Conservation (phyloP, 2,329 filamentous ascomycete genomes). For the Thermochaetoides dissita region DNA sequence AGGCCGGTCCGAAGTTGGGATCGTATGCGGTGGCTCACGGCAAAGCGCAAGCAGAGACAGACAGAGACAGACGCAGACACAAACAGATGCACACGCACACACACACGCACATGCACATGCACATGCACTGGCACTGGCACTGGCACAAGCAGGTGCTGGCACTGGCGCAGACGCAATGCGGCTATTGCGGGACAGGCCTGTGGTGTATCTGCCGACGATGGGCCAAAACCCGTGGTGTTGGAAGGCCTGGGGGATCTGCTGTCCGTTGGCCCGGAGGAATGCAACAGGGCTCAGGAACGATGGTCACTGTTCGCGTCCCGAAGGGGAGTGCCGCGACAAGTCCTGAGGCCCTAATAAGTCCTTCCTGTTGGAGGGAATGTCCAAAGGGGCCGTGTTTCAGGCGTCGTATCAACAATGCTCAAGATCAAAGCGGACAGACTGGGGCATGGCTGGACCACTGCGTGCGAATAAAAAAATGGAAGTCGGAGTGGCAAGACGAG, state of each 20-base stretch:
- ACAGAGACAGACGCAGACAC: too few relatives aligned
- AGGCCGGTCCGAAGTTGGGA: too few relatives aligned
- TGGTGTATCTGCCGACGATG: not conserved
- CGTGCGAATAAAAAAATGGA: slow-evolving; percentile 7
- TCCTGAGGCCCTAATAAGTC: slow-evolving; percentile 8
- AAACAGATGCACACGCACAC: too few relatives aligned
- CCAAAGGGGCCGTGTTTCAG: slow-evolving; percentile 20
- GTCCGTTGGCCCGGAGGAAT: slow-evolving; percentile 9
- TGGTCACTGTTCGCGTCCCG: slow-evolving; percentile 6
- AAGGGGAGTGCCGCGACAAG: slow-evolving; percentile 12
- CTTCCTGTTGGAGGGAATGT: not conserved
- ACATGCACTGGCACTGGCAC: not conserved
- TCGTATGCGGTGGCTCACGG: too few relatives aligned
- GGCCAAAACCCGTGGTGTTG: slow-evolving; percentile 6
- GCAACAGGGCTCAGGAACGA: slow-evolving; percentile 10
- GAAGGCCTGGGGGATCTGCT: slow-evolving; percentile 13
- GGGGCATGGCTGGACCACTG: slow-evolving; percentile 10
- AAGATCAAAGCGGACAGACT: slow-evolving; percentile 11
- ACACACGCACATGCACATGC: too few relatives aligned
- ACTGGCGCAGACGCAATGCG: slow-evolving; percentile 1
- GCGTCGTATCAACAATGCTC: slow-evolving; percentile 22
- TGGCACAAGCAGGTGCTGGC: not conserved
- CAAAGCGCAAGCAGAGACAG: too few relatives aligned
- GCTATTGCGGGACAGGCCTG: slow-evolving; percentile 3
- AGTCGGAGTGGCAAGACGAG: not conserved